Percentiles rank a stretch among this genome's conserved stretches.
These are phyloP conservation scores for Lactarius pseudohatsudake DNA, from an alignment of 768 basidiomycete species.

Conservation along the genomic window DNA sequence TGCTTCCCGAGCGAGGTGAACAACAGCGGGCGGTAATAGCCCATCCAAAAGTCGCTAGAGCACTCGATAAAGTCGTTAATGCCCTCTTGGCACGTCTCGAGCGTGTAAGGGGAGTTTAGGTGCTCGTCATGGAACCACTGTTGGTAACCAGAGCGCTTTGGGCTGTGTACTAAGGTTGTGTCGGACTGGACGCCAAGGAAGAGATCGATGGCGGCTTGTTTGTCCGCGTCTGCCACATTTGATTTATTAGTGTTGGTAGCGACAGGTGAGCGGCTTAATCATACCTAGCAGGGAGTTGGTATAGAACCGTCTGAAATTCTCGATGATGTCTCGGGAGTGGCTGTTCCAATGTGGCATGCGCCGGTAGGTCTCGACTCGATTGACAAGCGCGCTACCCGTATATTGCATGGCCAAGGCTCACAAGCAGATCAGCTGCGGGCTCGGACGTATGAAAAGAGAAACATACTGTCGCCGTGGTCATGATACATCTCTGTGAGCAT, in stretches of 20 bases:
- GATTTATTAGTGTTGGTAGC: not conserved
- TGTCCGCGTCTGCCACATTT: constrained; percentile 75
- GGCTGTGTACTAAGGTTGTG: constrained; percentile 48
- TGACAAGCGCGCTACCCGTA: constrained; percentile 94
- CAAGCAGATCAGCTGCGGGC: not conserved
- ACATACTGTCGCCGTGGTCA: constrained; percentile 91
- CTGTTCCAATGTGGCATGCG: constrained; percentile 97
- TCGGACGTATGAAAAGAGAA: not conserved
- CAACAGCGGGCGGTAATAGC: constrained; percentile 82
- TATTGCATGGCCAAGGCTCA: constrained; percentile 93
- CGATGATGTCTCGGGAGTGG: constrained; percentile 94
- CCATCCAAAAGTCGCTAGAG: constrained; percentile 79
- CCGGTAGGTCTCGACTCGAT: constrained; percentile 93
- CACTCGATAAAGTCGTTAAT: constrained; percentile 59
- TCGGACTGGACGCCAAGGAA: constrained; percentile 75
- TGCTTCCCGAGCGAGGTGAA: constrained; percentile 87
- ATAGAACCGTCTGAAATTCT: constrained; percentile 92
- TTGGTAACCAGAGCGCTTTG: constrained; percentile 70
- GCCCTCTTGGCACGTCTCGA: constrained; percentile 62
- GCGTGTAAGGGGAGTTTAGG: constrained; percentile 63
- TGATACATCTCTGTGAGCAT: constrained; percentile 99
- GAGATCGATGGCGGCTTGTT: constrained; percentile 96
- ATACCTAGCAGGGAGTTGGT: constrained; percentile 88
- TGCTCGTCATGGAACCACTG: constrained; percentile 81
- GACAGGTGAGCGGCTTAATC: constrained; percentile 18